Percentiles rank a stretch among this genome's conserved stretches.
phyloP scores from a whole-genome alignment of 2,329 filamentous ascomycete species.

The Xylaria sp. region DNA sequence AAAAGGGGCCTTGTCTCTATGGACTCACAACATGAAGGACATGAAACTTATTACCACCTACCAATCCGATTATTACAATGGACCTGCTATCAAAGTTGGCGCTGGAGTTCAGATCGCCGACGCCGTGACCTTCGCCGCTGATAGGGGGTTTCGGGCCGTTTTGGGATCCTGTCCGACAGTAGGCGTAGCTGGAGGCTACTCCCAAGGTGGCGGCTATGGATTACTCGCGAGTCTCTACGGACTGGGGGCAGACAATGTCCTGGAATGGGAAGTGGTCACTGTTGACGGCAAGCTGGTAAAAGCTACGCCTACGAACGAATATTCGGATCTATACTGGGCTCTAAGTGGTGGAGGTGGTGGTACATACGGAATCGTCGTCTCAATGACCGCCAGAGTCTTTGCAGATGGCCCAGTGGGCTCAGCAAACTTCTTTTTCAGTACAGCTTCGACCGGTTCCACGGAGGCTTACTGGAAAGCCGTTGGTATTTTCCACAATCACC shows the following conservation, averaged over 20 bases:
- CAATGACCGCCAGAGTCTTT: conserved; percentile 64
- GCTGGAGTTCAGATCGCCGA: conserved; percentile 24
- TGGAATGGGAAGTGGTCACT: conserved; percentile 15
- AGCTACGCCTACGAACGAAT: neutral
- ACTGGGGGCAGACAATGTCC: conserved; percentile 3
- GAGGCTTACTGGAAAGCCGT: conserved; percentile 15
- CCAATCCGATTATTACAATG: conserved; percentile 12
- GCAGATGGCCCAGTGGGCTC: conserved; percentile 56
- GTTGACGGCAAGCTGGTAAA: neutral
- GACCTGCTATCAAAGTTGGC: conserved; percentile 22
- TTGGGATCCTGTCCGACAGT: conserved; percentile 24
- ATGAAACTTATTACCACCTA: conserved; percentile 9
- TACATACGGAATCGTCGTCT: conserved; percentile 53
- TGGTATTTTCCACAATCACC: conserved; percentile 6
- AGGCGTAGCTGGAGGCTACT: conserved; percentile 26
- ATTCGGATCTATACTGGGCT: conserved; percentile 15
- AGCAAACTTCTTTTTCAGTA: conserved; percentile 40
- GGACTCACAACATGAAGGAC: conserved; percentile 29
- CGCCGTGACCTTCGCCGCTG: conserved; percentile 10
- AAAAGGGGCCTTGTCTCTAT: conserved; percentile 20
- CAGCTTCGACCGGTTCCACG: conserved; percentile 13
- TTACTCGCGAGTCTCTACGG: conserved; percentile 7
- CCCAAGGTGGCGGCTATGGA: conserved; percentile 14
- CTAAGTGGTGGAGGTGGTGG: conserved; percentile 9
- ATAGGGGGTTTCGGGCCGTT: conserved; percentile 10